These are phyloP conservation scores for Suillus brevipes DNA, from an alignment of 768 basidiomycete genomes.

Conservation along the genomic window DNA sequence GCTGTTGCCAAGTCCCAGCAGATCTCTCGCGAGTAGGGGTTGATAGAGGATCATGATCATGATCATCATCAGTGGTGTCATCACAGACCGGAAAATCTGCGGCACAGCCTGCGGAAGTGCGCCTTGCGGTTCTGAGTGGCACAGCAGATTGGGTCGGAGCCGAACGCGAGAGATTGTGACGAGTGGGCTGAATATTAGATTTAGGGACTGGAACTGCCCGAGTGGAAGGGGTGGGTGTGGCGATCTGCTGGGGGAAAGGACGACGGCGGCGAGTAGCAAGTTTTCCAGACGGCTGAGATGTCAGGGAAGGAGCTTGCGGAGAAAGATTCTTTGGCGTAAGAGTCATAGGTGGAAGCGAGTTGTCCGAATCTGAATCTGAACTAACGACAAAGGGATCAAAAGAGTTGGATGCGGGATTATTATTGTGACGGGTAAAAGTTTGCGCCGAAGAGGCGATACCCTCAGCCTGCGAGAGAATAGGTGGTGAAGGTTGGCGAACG, in stretches of 20 bases:
- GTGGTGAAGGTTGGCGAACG: slow-evolving; percentile 65
- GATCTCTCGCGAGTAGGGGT: slow-evolving; percentile 54
- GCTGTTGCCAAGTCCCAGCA: slow-evolving; percentile 33
- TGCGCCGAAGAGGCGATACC: slow-evolving; percentile 33
- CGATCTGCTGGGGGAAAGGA: slow-evolving; percentile 29
- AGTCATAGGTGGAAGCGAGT: slow-evolving; percentile 37
- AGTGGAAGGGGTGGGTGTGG: slow-evolving; percentile 39
- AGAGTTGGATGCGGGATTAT: slow-evolving; percentile 38
- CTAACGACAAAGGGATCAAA: slow-evolving; percentile 53
- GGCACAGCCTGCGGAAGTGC: slow-evolving; percentile 31
- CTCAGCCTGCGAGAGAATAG: slow-evolving; percentile 67
- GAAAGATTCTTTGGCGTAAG: slow-evolving; percentile 18
- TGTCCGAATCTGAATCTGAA: slow-evolving; percentile 42
- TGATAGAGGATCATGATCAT: slow-evolving; percentile 44
- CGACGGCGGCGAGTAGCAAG: slow-evolving; percentile 61
- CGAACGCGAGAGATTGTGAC: slow-evolving; percentile 46
- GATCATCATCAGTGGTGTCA: slow-evolving; percentile 57
- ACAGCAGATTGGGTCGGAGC: slow-evolving; percentile 47
- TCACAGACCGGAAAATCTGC: slow-evolving; percentile 69
- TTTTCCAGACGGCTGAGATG: slow-evolving; percentile 53
- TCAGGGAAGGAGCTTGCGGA: slow-evolving; percentile 39
- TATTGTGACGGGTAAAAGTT: slow-evolving; percentile 27
- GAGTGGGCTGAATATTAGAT: slow-evolving; percentile 15
- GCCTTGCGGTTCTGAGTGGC: slow-evolving; percentile 33
- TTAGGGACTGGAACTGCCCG: slow-evolving; percentile 55